Conservation (phyloP, 2,329 filamentous ascomycete species). For the Fusarium sambucinum region DNA sequence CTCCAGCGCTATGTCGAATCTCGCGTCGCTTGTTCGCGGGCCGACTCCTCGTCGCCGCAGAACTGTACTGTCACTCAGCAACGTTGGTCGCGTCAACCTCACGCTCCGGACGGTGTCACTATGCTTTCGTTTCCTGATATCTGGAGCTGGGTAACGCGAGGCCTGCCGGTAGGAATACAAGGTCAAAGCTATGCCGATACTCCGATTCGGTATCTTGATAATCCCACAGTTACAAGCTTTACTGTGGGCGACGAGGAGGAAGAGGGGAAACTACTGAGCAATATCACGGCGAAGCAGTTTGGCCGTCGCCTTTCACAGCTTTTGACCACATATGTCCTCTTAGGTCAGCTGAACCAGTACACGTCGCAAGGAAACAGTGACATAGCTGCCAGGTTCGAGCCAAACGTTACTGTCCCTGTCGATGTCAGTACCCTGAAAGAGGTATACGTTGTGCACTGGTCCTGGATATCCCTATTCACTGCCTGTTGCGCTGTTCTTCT, state of each 20-base stretch:
- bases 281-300: neutral
- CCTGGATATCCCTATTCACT: neutral
- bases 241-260: neutral
- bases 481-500: neutral
- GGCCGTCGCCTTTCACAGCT: conserved; percentile 18
- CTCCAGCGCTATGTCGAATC: neutral
- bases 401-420: neutral
- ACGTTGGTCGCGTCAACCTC: neutral
- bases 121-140: neutral
- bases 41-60: neutral
- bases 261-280: neutral
- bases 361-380: neutral
- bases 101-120: neutral
- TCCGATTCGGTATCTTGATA: neutral
- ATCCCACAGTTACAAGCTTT: neutral
- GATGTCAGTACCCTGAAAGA: neutral
- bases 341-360: neutral
- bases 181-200: neutral
- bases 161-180: neutral
- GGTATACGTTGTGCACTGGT: neutral
- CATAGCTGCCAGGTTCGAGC: neutral
- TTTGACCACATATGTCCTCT: conserved; percentile 26
- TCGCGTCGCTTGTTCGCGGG: neutral
- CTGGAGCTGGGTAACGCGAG: neutral
- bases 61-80: neutral